A percentile compares a stretch with the other conserved stretches of the same genome.
These are phyloP conservation scores for Scopulariopsis brevicaulis DNA, from an alignment of 2,329 filamentous ascomycete species.

Conservation along the genomic window DNA sequence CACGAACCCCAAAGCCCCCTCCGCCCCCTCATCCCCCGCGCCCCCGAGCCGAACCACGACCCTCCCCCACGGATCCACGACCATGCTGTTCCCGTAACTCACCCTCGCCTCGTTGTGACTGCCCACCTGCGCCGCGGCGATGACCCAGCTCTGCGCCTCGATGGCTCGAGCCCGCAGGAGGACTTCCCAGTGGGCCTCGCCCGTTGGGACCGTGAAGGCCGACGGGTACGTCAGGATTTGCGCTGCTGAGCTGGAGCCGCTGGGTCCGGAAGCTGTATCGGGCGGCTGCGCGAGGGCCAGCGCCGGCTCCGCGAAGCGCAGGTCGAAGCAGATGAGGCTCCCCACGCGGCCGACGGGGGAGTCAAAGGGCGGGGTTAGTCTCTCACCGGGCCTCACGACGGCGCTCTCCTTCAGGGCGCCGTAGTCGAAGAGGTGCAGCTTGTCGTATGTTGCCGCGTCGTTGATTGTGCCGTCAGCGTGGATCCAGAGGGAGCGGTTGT, in stretches of 20 bases:
- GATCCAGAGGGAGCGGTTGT: slow-evolving; percentile 33
- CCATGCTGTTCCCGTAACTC: slow-evolving; percentile 79
- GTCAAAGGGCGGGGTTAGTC: slow-evolving; percentile 59
- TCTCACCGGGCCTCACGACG: slow-evolving; percentile 56
- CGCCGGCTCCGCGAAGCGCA: slow-evolving; percentile 64
- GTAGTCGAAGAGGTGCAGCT: slow-evolving; percentile 81
- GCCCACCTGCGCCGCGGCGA: slow-evolving; percentile 71
- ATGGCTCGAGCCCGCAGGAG: slow-evolving; percentile 73
- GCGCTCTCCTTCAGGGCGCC: slow-evolving; percentile 34
- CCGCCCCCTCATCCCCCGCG: slow-evolving; percentile 29
- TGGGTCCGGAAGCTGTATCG: slow-evolving; percentile 6
- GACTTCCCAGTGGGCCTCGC: slow-evolving; percentile 74
- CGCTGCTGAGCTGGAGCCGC: slow-evolving; percentile 24
- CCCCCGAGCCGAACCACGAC: slow-evolving; percentile 53
- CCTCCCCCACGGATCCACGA: slow-evolving; percentile 78
- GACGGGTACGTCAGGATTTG: slow-evolving; percentile 79
- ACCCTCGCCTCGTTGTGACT: slow-evolving; percentile 60
- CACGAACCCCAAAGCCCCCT: slow-evolving; percentile 39
- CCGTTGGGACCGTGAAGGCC: slow-evolving; percentile 82
- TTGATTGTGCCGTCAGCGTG: slow-evolving; percentile 15
- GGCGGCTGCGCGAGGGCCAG: slow-evolving; percentile 46
- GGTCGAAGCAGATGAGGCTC: slow-evolving; percentile 79
- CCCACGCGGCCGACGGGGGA: slow-evolving; percentile 66
- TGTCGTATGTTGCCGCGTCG: slow-evolving; percentile 52
- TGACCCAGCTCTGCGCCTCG: slow-evolving; percentile 77